Evolutionary conservation across 1,139 yeast genomes (phyloP), one percentile per base, ranked within the genome.

Genomic region (Sugiyamaella grinbergsii): DNA sequence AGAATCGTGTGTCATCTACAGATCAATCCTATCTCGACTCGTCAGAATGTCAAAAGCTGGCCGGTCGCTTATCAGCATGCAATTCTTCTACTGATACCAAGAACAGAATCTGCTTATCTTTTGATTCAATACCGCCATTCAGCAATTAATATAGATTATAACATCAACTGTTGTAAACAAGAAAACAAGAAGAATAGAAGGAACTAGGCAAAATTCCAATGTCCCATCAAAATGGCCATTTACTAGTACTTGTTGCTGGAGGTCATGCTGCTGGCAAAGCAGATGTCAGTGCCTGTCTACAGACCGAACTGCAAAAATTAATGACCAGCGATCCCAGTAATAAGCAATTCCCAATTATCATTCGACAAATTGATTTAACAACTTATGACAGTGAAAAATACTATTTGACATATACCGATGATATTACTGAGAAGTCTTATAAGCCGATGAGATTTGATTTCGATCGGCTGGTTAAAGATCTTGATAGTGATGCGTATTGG

Each of bases 251-350:
- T 16, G 74, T 85, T 34, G 93, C 84, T 1, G 93, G 94, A 6
- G 93, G 93, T 2, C 89, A 83, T 64, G 83, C 83, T 26, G 76
- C 89, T 10, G 93, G 91, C 0, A 82, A 82, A 57, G 63, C 61
- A 39, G 60, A 66, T 3, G 67, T 68, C 6, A 57, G 68, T 20
- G 42, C 47, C 8, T 66, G 64, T 23, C 53, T 68, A n/a, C 53
- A 53, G 20, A 42, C 40, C n/a, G 32, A 42, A 19, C 46, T 66
- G 22, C 7, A 45, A 10, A 43, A 40, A 23, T 36, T 57, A 22
- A 41, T 54, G 37, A 33, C 42, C 15, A 38, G 42, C 22, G 37
- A 16, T 13, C 53, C 51, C 5, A 52, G 45, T 26, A 42, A 42
- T 42, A 42, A 43, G 16, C 49, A 20, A 10, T 44, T 51, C 23